phyloP scores from a whole-genome alignment of 257 asterid genomes.

The Coffea eugenioides region DNA sequence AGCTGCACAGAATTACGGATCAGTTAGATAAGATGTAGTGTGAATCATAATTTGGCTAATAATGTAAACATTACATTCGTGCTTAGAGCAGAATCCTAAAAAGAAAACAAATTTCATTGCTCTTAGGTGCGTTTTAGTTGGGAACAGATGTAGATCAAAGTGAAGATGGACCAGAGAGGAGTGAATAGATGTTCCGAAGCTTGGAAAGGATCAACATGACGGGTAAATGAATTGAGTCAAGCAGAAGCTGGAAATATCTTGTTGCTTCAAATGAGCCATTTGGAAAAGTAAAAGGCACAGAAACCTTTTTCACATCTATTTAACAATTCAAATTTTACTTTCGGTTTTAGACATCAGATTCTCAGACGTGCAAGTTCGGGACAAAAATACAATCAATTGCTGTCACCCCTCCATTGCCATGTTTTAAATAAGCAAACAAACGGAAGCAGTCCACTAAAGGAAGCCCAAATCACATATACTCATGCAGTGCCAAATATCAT shows the following conservation, averaged over 20 bases:
- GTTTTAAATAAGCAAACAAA: neutral
- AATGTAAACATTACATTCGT: neutral
- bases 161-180: neutral
- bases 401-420: neutral
- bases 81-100: neutral
- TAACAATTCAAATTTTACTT: neutral
- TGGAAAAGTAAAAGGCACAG: neutral
- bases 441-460: neutral
- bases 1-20: slow-evolving; percentile 56
- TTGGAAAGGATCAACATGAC: neutral
- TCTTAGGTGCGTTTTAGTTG: neutral
- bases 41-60: neutral
- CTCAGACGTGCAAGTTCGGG: neutral
- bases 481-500: neutral
- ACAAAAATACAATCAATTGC: neutral
- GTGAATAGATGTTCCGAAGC: neutral
- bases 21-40: slow-evolving; percentile 4
- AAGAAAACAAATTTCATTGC: neutral
- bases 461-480: neutral
- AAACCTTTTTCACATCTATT: neutral
- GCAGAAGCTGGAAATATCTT: neutral
- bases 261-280: neutral
- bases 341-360: neutral
- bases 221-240: neutral
- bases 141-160: neutral